phyloP scores from a whole-genome alignment of 2,329 filamentous ascomycete species.

The Exophiala lecanii-corni region DNA sequence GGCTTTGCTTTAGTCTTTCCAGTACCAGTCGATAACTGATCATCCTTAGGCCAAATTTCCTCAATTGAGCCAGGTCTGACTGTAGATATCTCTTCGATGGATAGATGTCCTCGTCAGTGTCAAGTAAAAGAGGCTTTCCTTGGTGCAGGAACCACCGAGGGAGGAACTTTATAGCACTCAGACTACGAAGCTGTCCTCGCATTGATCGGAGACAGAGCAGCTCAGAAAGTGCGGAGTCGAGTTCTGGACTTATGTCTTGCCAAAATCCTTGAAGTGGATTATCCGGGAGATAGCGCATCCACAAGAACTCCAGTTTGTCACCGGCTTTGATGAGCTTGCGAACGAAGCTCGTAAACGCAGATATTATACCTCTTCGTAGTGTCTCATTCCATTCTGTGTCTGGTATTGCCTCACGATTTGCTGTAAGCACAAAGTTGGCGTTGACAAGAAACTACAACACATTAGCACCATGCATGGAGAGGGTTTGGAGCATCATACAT shows the following conservation, averaged over 20 bases:
- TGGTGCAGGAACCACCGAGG: constrained; percentile 14
- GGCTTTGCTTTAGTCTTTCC: constrained; percentile 6
- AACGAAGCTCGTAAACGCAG: constrained; percentile 5
- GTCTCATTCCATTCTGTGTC: constrained; percentile 9
- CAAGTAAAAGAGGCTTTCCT: constrained; percentile 7
- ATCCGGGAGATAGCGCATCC: constrained; percentile 15
- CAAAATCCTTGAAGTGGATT: constrained; percentile 12
- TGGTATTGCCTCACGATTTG: constrained; percentile 6
- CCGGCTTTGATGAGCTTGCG: neutral
- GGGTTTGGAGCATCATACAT: constrained; percentile 1
- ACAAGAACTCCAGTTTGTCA: constrained; percentile 7
- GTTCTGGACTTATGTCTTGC: constrained; percentile 4
- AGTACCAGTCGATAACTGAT: constrained; percentile 7
- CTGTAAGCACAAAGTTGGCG: constrained; percentile 10
- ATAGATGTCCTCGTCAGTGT: constrained; percentile 10
- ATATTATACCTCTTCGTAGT: constrained; percentile 2
- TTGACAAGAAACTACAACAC: constrained; percentile 11
- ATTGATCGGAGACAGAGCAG: constrained; percentile 3
- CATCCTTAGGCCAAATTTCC: constrained; percentile 5
- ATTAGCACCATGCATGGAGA: neutral
- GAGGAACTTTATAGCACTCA: constrained; percentile 4
- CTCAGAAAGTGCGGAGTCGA: neutral
- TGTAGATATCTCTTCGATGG: constrained; percentile 9
- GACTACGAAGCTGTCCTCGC: constrained; percentile 1
- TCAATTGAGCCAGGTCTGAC: constrained; percentile 5